Conservation (phyloP, 768 basidiomycete species). For the Dioszegia crocea region DNA sequence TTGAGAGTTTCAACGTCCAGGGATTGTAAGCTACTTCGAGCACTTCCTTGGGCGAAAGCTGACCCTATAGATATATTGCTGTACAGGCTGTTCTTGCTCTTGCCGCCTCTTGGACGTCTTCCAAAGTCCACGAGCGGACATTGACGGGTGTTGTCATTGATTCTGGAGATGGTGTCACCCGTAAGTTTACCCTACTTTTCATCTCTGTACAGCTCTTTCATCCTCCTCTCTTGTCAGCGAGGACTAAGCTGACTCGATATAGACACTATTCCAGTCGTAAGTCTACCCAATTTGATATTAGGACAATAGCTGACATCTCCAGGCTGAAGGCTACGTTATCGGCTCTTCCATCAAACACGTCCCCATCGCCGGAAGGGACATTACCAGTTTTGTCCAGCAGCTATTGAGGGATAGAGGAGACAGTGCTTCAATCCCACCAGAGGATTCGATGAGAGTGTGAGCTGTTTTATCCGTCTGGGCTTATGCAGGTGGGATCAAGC, state of each 20-base stretch:
- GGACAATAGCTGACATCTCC: conserved; percentile 6
- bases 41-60: neutral
- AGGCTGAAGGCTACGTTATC: conserved; percentile 96
- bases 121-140: conserved; percentile 80
- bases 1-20: conserved; percentile 99
- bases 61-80: conserved; percentile 67
- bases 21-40: conserved; percentile 57
- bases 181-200: conserved; percentile 29
- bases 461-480: conserved; percentile 10
- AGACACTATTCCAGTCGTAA: conserved; percentile 69
- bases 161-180: conserved; percentile 98
- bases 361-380: conserved; percentile 96
- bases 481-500: too few species aligned
- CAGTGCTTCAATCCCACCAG: conserved; percentile 81
- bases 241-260: neutral
- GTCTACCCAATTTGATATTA: conserved; percentile 10
- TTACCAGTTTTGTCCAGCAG: conserved; percentile 92
- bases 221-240: too few species aligned
- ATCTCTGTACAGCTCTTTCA: too few species aligned
- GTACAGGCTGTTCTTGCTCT: conserved; percentile 98
- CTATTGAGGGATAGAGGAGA: conserved; percentile 93
- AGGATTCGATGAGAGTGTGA: conserved; percentile 79
- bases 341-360: conserved; percentile 98
- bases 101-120: conserved; percentile 94
- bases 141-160: conserved; percentile 97